Conservation (phyloP, 2,329 filamentous ascomycete species). For the Eutypella sp. region DNA sequence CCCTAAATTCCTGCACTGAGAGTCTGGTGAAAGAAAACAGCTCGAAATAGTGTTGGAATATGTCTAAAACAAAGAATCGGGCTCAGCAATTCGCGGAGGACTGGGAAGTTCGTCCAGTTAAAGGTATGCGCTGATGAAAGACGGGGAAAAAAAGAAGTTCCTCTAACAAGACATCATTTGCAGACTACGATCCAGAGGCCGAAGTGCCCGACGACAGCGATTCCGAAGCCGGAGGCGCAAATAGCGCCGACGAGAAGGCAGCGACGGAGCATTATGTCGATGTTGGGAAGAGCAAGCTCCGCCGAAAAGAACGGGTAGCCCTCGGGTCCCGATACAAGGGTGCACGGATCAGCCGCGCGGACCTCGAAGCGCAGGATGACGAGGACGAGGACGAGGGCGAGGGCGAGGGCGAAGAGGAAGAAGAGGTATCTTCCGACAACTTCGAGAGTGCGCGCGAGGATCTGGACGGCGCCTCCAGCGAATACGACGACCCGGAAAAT, state of each 20-base stretch:
- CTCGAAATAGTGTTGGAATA: constrained; percentile 21
- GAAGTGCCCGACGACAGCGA: constrained; percentile 52
- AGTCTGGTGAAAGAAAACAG: too few species aligned
- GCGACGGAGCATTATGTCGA: constrained; percentile 83
- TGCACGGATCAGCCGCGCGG: constrained; percentile 63
- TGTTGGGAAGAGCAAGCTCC: constrained; percentile 81
- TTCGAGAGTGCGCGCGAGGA: constrained; percentile 26
- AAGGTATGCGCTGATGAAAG: constrained; percentile 47
- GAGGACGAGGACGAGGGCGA: constrained; percentile 31
- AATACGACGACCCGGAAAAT: constrained; percentile 52
- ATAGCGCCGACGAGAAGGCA: constrained; percentile 45
- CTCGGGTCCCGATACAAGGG: constrained; percentile 80
- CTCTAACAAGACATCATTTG: constrained; percentile 9
- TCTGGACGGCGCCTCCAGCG: constrained; percentile 22
- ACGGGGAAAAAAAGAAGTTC: not conserved
- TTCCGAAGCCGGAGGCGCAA: constrained; percentile 45
- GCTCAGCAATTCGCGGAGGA: constrained; percentile 59
- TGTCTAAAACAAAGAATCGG: constrained; percentile 48
- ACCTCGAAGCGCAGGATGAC: constrained; percentile 40
- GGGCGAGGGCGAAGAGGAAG: constrained; percentile 40
- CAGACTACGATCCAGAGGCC: constrained; percentile 79
- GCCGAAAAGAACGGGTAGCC: constrained; percentile 62
- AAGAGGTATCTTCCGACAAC: constrained; percentile 29
- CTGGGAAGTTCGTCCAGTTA: constrained; percentile 54
- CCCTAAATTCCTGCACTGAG: too few species aligned